A percentile compares a stretch with the other conserved stretches of the same genome.
Evolutionary conservation across 352 stramenopile species (phyloP).

Genomic region (Pythium sukuiense): DNA sequence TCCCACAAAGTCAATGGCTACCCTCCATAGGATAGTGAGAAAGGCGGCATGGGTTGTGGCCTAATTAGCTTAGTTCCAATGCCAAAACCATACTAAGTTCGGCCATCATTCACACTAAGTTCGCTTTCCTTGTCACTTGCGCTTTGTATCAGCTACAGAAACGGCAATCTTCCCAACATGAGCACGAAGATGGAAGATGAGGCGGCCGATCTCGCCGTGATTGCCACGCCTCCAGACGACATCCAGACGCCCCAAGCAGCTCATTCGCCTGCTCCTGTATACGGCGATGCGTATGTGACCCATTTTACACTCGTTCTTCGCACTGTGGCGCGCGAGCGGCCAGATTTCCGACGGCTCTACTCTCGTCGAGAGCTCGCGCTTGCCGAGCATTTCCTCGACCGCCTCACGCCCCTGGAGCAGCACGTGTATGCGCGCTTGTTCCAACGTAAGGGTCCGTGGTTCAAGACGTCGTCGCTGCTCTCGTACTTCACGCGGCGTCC

Average conservation of each 20-base stretch:
- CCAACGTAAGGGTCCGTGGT: constrained; percentile 77
- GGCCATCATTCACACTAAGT: neutral
- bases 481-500: constrained; percentile 43
- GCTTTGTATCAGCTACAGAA: neutral
- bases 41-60: no score
- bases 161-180: neutral
- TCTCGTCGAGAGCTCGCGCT: constrained; percentile 42
- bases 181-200: neutral
- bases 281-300: constrained; percentile 64
- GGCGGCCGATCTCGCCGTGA: neutral
- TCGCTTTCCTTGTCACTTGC: neutral
- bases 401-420: constrained; percentile 49
- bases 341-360: constrained; percentile 53
- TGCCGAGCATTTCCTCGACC: constrained; percentile 45
- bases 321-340: constrained; percentile 40
- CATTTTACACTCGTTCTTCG: constrained; percentile 62
- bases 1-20: no score
- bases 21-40: no score
- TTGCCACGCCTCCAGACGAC: neutral
- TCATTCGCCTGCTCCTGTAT: constrained; percentile 2
- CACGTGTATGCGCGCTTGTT: constrained; percentile 78
- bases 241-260: neutral
- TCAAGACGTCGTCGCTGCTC: constrained; percentile 61
- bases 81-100: neutral
- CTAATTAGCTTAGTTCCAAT: no score